A percentile compares a stretch with the other conserved stretches of the same genome.
phyloP scores from a whole-genome alignment of 2,329 filamentous ascomycete genomes.

The Xylaria sp. region DNA sequence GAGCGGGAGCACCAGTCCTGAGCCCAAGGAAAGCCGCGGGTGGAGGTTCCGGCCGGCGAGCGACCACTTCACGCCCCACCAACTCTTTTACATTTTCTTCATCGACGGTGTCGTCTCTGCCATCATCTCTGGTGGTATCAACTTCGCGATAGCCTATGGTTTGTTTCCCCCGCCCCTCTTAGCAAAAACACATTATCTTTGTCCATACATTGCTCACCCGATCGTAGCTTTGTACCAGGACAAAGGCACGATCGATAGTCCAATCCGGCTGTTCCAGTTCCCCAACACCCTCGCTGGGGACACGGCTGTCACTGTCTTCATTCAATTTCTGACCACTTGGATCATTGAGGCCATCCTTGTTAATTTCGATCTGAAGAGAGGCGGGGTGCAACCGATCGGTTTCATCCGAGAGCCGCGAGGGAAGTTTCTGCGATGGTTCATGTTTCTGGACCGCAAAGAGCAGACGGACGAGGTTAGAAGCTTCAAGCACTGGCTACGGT shows the following conservation, averaged over 20 bases:
- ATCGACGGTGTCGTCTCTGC: neutral
- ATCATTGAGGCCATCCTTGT: conserved; percentile 55
- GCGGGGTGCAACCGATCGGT: conserved; percentile 54
- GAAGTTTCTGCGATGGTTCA: conserved; percentile 49
- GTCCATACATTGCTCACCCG: neutral
- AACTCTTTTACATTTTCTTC: conserved; percentile 33
- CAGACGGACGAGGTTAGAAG: conserved; percentile 38
- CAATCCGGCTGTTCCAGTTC: conserved; percentile 53
- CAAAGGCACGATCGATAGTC: conserved; percentile 41
- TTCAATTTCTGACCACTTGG: conserved; percentile 59
- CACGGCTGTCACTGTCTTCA: conserved; percentile 55
- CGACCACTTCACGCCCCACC: conserved; percentile 47
- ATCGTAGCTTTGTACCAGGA: conserved; percentile 54
- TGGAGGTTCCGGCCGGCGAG: conserved; percentile 43
- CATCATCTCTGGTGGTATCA: neutral
- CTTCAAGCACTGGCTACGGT: conserved; percentile 41
- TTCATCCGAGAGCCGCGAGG: conserved; percentile 47
- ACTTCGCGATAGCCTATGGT: conserved; percentile 3
- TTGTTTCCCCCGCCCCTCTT: neutral
- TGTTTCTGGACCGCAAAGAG: conserved; percentile 47
- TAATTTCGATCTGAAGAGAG: conserved; percentile 51
- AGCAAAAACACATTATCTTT: neutral
- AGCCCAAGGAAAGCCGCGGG: conserved; percentile 3
- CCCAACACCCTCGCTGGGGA: conserved; percentile 59
- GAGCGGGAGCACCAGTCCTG: conserved; percentile 6